phyloP scores from a whole-genome alignment of 202 grass and related monocot genomes.

The Zizania palustris region DNA sequence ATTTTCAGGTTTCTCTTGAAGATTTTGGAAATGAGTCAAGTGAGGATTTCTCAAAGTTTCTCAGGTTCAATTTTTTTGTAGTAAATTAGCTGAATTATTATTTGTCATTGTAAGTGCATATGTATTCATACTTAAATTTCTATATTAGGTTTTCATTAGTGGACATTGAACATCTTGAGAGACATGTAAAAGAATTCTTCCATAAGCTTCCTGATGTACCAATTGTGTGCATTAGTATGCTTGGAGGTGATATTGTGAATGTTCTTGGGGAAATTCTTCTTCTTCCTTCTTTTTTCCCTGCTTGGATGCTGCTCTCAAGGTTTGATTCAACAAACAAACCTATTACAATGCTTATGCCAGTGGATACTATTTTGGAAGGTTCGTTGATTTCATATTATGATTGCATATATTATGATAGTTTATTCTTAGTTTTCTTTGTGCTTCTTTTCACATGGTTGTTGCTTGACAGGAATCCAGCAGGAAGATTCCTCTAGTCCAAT shows the following conservation, averaged over 20 bases:
- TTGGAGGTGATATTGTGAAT: slow-evolving; percentile 68
- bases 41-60: slow-evolving; percentile 37
- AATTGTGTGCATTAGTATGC: slow-evolving; percentile 83
- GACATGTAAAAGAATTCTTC: slow-evolving; percentile 69
- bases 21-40: slow-evolving; percentile 35
- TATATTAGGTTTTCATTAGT: slow-evolving; percentile 54
- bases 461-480: slow-evolving; percentile 56
- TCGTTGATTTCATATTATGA: slow-evolving; percentile 27
- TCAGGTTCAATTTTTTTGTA: slow-evolving; percentile 56
- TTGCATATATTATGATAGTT: slow-evolving; percentile 16
- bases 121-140: slow-evolving; percentile 26
- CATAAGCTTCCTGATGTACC: slow-evolving; percentile 73
- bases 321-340: slow-evolving; percentile 66
- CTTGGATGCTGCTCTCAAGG: slow-evolving; percentile 89
- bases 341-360: slow-evolving; percentile 80
- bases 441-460: slow-evolving; percentile 21
- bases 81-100: slow-evolving; percentile 6
- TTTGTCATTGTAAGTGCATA: slow-evolving; percentile 24
- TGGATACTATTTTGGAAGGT: slow-evolving; percentile 67
- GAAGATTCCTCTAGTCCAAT: slow-evolving; percentile 46
- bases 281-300: slow-evolving; percentile 60
- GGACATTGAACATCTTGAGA: slow-evolving; percentile 65
- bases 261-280: slow-evolving; percentile 62
- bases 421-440: slow-evolving; percentile 20
- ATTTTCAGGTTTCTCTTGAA: slow-evolving; percentile 53